A percentile compares a stretch with the other conserved stretches of the same genome.
phyloP scores from a whole-genome alignment of 208 protist species.

The Wallacemonas sp. region DNA sequence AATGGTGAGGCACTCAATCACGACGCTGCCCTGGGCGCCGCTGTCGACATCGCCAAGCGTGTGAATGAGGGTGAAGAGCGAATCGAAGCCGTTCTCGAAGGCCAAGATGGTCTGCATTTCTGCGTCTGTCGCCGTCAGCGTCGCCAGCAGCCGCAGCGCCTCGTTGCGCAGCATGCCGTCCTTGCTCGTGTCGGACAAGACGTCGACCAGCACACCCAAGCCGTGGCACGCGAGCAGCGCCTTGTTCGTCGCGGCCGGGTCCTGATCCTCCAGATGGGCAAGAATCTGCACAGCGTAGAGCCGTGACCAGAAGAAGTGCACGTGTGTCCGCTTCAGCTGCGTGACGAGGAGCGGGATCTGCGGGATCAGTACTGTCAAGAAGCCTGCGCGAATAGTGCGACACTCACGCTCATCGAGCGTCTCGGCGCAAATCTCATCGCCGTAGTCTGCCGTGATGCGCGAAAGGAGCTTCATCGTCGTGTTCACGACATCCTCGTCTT shows the following conservation, averaged over 20 bases:
- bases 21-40: slow-evolving; percentile 44
- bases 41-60: slow-evolving; percentile 51
- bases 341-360: slow-evolving; percentile 54
- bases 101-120: slow-evolving; percentile 82
- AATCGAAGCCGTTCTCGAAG: slow-evolving; percentile 83
- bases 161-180: slow-evolving; percentile 52
- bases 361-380: slow-evolving; percentile 47
- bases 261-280: slow-evolving; percentile 61
- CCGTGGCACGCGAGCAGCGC: slow-evolving; percentile 62
- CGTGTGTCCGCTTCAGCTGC: slow-evolving; percentile 24
- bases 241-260: slow-evolving; percentile 51
- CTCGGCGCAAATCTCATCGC: neutral
- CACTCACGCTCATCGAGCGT: slow-evolving; percentile 38
- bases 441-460: slow-evolving; percentile 32
- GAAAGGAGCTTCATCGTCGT: slow-evolving; percentile 51
- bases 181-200: slow-evolving; percentile 54
- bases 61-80: slow-evolving; percentile 60
- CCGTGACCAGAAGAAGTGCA: slow-evolving; percentile 40
- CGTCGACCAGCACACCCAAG: slow-evolving; percentile 54
- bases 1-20: slow-evolving; percentile 77
- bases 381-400: slow-evolving; percentile 41
- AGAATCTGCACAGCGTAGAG: slow-evolving; percentile 69
- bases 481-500: slow-evolving; percentile 43
- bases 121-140: slow-evolving; percentile 61
- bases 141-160: slow-evolving; percentile 58